These are phyloP conservation scores for Besnoitia besnoiti DNA, from an alignment of 169 alveolate species.

Conservation along the genomic window DNA sequence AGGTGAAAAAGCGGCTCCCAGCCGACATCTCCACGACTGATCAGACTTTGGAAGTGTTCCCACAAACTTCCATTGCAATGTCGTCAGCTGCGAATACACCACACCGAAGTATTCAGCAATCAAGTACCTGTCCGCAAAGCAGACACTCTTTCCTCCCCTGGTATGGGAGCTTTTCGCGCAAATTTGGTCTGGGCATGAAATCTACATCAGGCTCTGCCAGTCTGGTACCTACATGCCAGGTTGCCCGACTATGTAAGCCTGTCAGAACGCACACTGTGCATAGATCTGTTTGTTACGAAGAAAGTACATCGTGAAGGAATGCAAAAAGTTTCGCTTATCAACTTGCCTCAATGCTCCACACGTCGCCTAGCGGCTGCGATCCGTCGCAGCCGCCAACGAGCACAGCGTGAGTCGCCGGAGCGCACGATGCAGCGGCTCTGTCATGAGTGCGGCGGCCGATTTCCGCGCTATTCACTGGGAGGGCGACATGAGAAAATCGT, in stretches of 20 bases:
- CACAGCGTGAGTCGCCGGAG: background rate
- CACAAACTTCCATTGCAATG: background rate
- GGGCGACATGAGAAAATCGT: background rate
- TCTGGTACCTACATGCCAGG: no score
- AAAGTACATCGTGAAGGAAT: no score
- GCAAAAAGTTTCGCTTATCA: no score
- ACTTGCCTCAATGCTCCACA: constrained; percentile 26
- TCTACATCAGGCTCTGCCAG: no score
- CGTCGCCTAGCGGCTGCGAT: background rate
- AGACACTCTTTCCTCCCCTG: no score
- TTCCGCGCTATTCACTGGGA: background rate
- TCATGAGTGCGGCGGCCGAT: background rate
- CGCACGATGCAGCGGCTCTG: background rate
- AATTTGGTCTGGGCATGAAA: no score
- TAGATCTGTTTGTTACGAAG: no score
- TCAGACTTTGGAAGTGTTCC: background rate
- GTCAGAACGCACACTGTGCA: no score
- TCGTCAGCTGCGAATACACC: background rate
- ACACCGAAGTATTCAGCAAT: background rate
- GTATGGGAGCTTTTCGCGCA: no score
- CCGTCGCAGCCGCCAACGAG: constrained; percentile 40
- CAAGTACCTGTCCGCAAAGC: background rate
- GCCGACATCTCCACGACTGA: constrained; percentile 18
- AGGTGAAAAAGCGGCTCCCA: constrained; percentile 15
- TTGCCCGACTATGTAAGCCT: no score